These are phyloP conservation scores for Penicillium polonicum DNA, from an alignment of 2,329 filamentous ascomycete genomes.

Conservation along the genomic window DNA sequence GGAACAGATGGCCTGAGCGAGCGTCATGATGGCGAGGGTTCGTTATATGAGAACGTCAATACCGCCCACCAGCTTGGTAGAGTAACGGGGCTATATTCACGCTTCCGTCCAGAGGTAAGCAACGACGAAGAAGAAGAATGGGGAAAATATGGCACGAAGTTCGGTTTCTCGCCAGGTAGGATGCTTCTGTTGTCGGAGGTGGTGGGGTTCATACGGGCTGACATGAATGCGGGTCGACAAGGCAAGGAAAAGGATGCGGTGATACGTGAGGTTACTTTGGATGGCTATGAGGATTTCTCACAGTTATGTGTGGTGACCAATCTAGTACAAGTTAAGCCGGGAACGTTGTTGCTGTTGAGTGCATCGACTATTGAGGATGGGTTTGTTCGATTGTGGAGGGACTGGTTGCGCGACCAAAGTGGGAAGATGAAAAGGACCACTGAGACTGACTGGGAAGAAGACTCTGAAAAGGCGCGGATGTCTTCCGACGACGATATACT, in stretches of 20 bases:
- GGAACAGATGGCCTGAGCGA: constrained; percentile 61
- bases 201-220: constrained; percentile 5
- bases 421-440: neutral
- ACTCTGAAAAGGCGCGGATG: constrained; percentile 14
- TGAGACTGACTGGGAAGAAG: constrained; percentile 13
- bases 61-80: constrained; percentile 40
- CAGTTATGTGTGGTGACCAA: constrained; percentile 70
- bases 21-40: constrained; percentile 41
- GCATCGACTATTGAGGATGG: constrained; percentile 66
- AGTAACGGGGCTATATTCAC: constrained; percentile 63
- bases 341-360: constrained; percentile 61
- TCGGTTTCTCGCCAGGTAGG: constrained; percentile 18
- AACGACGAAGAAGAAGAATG: constrained; percentile 39
- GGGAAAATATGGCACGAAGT: neutral
- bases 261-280: constrained; percentile 62
- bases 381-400: constrained; percentile 68
- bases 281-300: constrained; percentile 69
- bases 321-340: constrained; percentile 64
- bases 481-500: constrained; percentile 51
- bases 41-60: constrained; percentile 35
- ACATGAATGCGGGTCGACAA: constrained; percentile 8
- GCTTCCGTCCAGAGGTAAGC: constrained; percentile 65
- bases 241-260: constrained; percentile 35
- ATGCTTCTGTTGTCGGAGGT: constrained; percentile 1
- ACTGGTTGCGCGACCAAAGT: constrained; percentile 62